Conservation (phyloP, 371 early-diverging fungal species). For the Apophysomyces ossiformis region DNA sequence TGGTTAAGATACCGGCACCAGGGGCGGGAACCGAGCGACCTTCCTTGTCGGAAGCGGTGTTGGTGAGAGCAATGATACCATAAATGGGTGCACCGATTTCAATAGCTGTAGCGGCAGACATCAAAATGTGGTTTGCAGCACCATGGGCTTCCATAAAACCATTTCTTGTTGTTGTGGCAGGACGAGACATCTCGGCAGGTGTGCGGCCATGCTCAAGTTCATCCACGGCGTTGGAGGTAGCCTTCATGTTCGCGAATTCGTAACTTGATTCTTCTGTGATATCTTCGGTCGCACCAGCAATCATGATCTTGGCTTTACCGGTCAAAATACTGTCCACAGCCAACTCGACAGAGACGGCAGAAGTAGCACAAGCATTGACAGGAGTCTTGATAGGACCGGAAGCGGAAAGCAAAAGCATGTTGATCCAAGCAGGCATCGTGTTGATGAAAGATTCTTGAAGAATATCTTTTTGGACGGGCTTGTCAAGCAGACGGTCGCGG, state of each 20-base stretch:
- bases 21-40: conserved; percentile 96
- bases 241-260: conserved; percentile 98
- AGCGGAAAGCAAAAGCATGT: conserved; percentile 92
- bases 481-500: conserved; percentile 79
- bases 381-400: conserved; percentile 98
- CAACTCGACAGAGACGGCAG: conserved; percentile 91
- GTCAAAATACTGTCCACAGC: conserved; percentile 89
- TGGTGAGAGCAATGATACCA: conserved; percentile 90
- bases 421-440: conserved; percentile 97
- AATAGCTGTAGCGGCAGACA: conserved; percentile 89
- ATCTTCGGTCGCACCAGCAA: conserved; percentile 95
- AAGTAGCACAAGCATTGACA: conserved; percentile 94
- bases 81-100: conserved; percentile 96
- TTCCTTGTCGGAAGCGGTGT: conserved; percentile 97
- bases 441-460: conserved; percentile 96
- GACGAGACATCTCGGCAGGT: conserved; percentile 92
- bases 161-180: conserved; percentile 87
- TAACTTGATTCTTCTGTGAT: conserved; percentile 92
- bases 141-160: conserved; percentile 98
- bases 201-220: conserved; percentile 89
- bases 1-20: conserved; percentile 94
- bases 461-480: conserved; percentile 92
- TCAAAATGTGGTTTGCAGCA: conserved; percentile 89
- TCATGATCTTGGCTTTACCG: conserved; percentile 94
- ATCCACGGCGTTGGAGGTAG: conserved; percentile 84